Evolutionary conservation across 2,329 filamentous ascomycete genomes (phyloP).

Genomic region (Ceratocystis eucalypticola): DNA sequence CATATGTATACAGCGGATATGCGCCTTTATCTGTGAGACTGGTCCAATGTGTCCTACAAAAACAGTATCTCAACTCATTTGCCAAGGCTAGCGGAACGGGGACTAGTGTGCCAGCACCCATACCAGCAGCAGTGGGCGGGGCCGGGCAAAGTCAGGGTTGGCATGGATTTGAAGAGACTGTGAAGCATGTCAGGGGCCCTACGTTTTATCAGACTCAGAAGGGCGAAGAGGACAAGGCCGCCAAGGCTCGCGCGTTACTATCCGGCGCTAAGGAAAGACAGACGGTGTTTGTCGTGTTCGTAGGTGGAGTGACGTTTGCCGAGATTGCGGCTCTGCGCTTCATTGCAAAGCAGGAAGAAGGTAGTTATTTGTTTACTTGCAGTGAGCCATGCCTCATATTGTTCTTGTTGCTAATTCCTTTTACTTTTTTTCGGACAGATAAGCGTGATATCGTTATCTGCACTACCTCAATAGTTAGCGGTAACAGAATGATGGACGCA

Average conservation of each 20-base stretch:
- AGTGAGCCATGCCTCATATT: slow-evolving; percentile 4
- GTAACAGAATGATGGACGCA: slow-evolving; percentile 75
- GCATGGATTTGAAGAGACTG: slow-evolving; percentile 83
- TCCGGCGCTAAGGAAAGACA: slow-evolving; percentile 63
- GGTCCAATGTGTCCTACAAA: slow-evolving; percentile 86
- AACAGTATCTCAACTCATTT: slow-evolving; percentile 63
- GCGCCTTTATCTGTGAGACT: slow-evolving; percentile 83
- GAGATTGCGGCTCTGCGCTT: slow-evolving; percentile 91
- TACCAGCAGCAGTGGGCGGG: slow-evolving; percentile 30
- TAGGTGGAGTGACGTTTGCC: slow-evolving; percentile 92
- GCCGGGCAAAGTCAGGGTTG: slow-evolving; percentile 59
- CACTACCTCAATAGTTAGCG: slow-evolving; percentile 82
- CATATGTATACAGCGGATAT: slow-evolving; percentile 97
- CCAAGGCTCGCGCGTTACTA: slow-evolving; percentile 71
- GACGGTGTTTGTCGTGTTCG: slow-evolving; percentile 88
- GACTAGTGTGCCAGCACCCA: slow-evolving; percentile 23
- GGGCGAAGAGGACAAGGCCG: slow-evolving; percentile 83
- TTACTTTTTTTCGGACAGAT: slow-evolving; percentile 31
- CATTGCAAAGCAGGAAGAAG: slow-evolving; percentile 70
- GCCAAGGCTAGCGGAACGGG: slow-evolving; percentile 45
- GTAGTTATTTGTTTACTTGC: slow-evolving; percentile 27
- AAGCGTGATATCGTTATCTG: slow-evolving; percentile 79
- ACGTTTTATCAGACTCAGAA: slow-evolving; percentile 89
- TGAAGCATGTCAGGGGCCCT: slow-evolving; percentile 74
- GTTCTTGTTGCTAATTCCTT: background rate